Base-by-base conservation (phyloP, 768 basidiomycete genomes). In the Mycena capillaripes region DNA sequence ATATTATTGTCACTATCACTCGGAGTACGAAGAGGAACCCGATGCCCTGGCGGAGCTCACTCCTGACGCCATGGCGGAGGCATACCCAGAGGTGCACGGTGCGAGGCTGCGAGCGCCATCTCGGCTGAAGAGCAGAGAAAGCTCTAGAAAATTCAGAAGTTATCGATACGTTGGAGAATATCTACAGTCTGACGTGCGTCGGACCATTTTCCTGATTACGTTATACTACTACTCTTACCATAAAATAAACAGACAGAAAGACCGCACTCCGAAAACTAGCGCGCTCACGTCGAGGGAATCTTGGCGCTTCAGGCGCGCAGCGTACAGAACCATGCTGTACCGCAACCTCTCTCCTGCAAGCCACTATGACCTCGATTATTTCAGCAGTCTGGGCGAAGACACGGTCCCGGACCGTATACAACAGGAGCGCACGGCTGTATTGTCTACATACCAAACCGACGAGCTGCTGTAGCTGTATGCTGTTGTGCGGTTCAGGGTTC, bases 161-260 rank as follows among this genome's bases (percentile, higher is more conserved):
- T 0, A 71, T 76, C 7, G 12, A 38, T 2, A 25, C 50, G 9
- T 58, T 80, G 29, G 79, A 80, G 66, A 56, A 76, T 42, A 27
- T 76, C 27, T 79, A 78, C 70, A 80, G 79, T 48, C 48, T 74
- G 48, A 72, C 66, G 79, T 79, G 66, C 56, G 73, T 77, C 44
- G 7, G 34, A 36, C 34, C 34, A 12, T 36, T 6, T 36, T 12
- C 12, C 34, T 12, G 12, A 36, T 36, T 36, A 12, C 34, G 34
- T 12, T 12, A 6, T 12, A 36, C 34, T 12, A 14, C 16, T 14
- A 29, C 14, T 12, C 14, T n/a, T n/a, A n/a, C n/a, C n/a, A n/a
- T n/a, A n/a, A n/a, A n/a, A 11, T 3, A 8, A n/a, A 29, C 29
- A 61, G 60, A 23, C 29, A 30, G 4, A 61, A 46, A n/a, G 60